Evolutionary conservation across 176 grass and related monocot genomes (phyloP), one percentile per base, ranked within the genome.

Genomic region (Rhynchospora breviuscula): DNA sequence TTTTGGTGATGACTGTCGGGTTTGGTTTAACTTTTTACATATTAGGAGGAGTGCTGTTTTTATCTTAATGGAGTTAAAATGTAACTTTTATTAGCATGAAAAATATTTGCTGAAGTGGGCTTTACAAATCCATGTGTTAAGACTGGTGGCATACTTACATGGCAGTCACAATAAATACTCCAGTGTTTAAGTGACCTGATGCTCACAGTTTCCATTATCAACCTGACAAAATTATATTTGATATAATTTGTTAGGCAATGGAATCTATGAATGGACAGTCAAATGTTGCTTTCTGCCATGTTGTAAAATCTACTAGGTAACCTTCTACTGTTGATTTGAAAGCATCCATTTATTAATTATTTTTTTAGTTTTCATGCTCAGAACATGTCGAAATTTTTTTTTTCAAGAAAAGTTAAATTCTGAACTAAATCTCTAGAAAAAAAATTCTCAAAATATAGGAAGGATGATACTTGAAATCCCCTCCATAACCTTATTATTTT

Each of bases 161-260:
- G 22, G 10, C 45, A 22, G 69, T 73, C n/a, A 43, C 46, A 15
- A 68, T 9, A 10, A 7, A 8, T 14, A 26, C 43, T 47, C 18
- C 17, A n/a, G 67, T 43, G 19, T 70, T 71, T 71, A 43, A 71
- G 23, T 77, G 17, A 56, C 17, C 12, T 56, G 6, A 77, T 6
- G 21, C 21, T 31, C 11, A 56, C 49, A 14, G 6, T 18, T 78
- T 54, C 14, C 9, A 40, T 53, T 31, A 26, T 52, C 71, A 29
- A 52, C 47, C 47, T 75, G 25, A 78, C 46, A 15, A 15, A 17
- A 31, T 52, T 12, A 54, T 56, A 57, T 77, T 78, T 23, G 48
- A 78, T 78, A 35, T 78, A 48, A 57, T 54, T 78, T 78, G 51
- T 51, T 78, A 78, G 73, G 51, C 9, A 78, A 78, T 57, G 23